Base-by-base conservation (phyloP, 2,329 filamentous ascomycete species). In the Talaromyces atroroseus region DNA sequence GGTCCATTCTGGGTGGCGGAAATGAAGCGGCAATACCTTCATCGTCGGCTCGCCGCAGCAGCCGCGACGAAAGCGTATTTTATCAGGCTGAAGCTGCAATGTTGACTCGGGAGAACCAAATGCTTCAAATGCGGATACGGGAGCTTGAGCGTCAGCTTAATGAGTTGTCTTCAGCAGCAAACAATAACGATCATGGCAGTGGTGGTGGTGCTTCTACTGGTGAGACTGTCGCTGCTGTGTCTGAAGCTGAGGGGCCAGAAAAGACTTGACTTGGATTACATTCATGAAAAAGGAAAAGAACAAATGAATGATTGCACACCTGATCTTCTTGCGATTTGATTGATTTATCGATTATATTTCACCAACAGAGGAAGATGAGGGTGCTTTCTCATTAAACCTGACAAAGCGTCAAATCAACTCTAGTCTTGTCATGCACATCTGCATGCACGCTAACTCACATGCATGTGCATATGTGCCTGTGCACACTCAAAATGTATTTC, bases 11-110 rank as follows among this genome's bases (percentile, higher is more conserved):
- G 60, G 44, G 52, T 18, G 49, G 44, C 20, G 60, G 62, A 40
- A 64, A 67, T 54, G 66, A 69, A 21, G 64, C 58, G 32, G 51
- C 40, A 36, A 40, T 36, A 3, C 36, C 55, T 1, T 14, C 18
- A 11, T 6, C 32, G 20, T 8, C 24, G 12, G 66, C 60, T 40
- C 69, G 67, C 57, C 70, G 74, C 45, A 68, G 72, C 34, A 76
- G 75, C 60, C 68, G 75, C 48, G 76, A 79, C 56, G 77, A 79
- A 54, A 69, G 66, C 52, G 70, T 75, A 16, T 78, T 71, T 59
- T 78, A 76, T 58, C 76, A 79, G 60, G 74, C 76, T 20, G 76
- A 79, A 59, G 75, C 75, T 8, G 69, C 73, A 26, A 77, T 70
- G 61, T 62, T 79, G 29, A 71, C 69, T 10, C 68, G 77, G 42